Conservation (phyloP, 2,329 filamentous ascomycete genomes). For the Bisporella sp. region DNA sequence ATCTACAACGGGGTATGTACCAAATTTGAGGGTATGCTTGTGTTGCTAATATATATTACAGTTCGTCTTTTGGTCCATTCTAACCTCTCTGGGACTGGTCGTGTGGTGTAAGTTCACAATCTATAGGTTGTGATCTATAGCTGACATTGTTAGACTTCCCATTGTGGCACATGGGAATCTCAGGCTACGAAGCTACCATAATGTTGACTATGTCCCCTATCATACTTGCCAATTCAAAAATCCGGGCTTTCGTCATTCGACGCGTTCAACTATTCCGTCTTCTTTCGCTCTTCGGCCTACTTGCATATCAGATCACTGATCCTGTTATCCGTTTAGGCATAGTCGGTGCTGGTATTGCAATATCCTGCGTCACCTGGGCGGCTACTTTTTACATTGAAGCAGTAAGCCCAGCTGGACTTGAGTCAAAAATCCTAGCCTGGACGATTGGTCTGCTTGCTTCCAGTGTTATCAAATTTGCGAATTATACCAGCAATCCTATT, state of each 20-base stretch:
- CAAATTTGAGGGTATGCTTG: too few species aligned
- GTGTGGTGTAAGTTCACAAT: slow-evolving; percentile 77
- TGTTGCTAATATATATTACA: slow-evolving; percentile 28
- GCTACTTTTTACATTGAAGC: slow-evolving; percentile 76
- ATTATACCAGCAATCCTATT: slow-evolving; percentile 89
- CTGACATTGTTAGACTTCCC: slow-evolving; percentile 64
- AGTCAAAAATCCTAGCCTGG: slow-evolving; percentile 76
- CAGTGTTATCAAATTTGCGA: slow-evolving; percentile 85
- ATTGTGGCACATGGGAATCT: slow-evolving; percentile 98
- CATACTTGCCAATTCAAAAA: slow-evolving; percentile 61
- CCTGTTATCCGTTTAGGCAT: slow-evolving; percentile 73
- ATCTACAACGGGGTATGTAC: slow-evolving; percentile 78
- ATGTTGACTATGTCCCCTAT: slow-evolving; percentile 79
- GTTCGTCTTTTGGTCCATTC: slow-evolving; percentile 93
- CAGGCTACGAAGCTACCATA: slow-evolving; percentile 86
- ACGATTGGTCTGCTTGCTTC: slow-evolving; percentile 77
- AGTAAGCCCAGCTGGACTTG: slow-evolving; percentile 65
- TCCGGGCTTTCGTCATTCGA: slow-evolving; percentile 61
- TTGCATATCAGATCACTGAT: slow-evolving; percentile 68
- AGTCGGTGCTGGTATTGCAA: slow-evolving; percentile 72
- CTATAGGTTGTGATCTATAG: background rate
- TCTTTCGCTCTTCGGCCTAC: slow-evolving; percentile 68
- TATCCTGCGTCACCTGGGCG: slow-evolving; percentile 78
- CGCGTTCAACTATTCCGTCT: slow-evolving; percentile 69
- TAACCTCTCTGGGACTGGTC: slow-evolving; percentile 80